These are phyloP conservation scores for Hibiscus syriacus DNA, from an alignment of 345 rosid species.

Conservation along the genomic window DNA sequence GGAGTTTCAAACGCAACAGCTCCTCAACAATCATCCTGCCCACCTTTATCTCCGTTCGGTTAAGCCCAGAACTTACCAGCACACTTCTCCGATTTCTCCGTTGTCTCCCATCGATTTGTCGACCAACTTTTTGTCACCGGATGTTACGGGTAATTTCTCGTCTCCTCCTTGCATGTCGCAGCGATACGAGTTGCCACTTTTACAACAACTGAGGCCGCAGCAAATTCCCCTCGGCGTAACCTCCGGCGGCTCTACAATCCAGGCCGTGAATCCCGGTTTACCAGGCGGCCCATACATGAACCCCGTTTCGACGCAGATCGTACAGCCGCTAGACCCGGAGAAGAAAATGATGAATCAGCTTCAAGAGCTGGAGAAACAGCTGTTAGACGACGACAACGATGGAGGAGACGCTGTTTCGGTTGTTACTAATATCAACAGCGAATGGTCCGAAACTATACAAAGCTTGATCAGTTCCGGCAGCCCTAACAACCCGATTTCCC, in stretches of 20 bases:
- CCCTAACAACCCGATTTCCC: slow-evolving; percentile 33
- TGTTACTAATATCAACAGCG: slow-evolving; percentile 54
- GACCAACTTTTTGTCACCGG: slow-evolving; percentile 9
- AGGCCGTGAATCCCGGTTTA: slow-evolving; percentile 14
- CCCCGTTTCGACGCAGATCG: slow-evolving; percentile 27
- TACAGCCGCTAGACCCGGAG: slow-evolving; percentile 38
- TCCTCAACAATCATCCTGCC: slow-evolving; percentile 22
- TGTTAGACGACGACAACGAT: slow-evolving; percentile 62
- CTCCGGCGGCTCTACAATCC: slow-evolving; percentile 1
- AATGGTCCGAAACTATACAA: slow-evolving; percentile 24
- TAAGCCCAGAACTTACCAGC: slow-evolving; percentile 52
- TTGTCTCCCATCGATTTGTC: slow-evolving; percentile 40
- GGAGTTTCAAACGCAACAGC: slow-evolving; percentile 53
- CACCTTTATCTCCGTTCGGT: slow-evolving; percentile 59
- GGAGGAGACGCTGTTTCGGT: slow-evolving; percentile 68
- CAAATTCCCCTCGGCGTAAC: not conserved
- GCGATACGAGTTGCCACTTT: slow-evolving; percentile 47
- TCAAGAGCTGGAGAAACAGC: slow-evolving; percentile 77
- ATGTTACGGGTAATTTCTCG: slow-evolving; percentile 12
- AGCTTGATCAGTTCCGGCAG: slow-evolving; percentile 33
- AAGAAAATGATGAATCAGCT: slow-evolving; percentile 67
- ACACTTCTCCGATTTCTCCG: slow-evolving; percentile 23
- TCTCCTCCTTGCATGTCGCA: slow-evolving; percentile 26
- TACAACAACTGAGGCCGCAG: slow-evolving; percentile 46
- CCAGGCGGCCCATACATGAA: slow-evolving; percentile 31